These are phyloP conservation scores for Sporothrix humicola DNA, from an alignment of 2,329 filamentous ascomycete species.

Conservation along the genomic window DNA sequence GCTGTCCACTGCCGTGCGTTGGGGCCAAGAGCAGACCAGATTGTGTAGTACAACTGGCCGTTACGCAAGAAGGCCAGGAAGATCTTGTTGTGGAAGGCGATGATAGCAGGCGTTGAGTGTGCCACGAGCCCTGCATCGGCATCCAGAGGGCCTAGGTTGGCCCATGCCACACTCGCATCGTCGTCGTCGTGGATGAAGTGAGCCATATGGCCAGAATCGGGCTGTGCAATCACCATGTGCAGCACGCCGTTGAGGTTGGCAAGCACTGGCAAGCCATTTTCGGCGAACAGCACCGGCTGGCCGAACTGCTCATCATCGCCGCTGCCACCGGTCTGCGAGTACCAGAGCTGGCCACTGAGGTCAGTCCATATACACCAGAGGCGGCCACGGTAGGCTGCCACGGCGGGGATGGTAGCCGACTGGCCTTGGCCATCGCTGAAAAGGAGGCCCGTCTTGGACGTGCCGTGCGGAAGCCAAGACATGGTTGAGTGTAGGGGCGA, in stretches of 20 bases:
- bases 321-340: slow-evolving; percentile 41
- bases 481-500: slow-evolving; percentile 26
- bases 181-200: slow-evolving; percentile 46
- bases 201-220: slow-evolving; percentile 41
- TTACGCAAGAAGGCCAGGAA: slow-evolving; percentile 44
- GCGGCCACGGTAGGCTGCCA: slow-evolving; percentile 46
- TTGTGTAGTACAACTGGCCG: slow-evolving; percentile 42
- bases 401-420: slow-evolving; percentile 45
- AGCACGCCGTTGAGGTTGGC: slow-evolving; percentile 46
- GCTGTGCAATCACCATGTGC: slow-evolving; percentile 44
- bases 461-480: slow-evolving; percentile 45
- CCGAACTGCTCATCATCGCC: slow-evolving; percentile 42
- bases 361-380: slow-evolving; percentile 48
- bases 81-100: slow-evolving; percentile 47
- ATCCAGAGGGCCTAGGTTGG: slow-evolving; percentile 40
- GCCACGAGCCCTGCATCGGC: slow-evolving; percentile 39
- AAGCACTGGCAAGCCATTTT: slow-evolving; percentile 44
- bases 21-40: slow-evolving; percentile 40
- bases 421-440: slow-evolving; percentile 41
- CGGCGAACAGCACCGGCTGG: slow-evolving; percentile 41
- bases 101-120: slow-evolving; percentile 42
- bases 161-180: slow-evolving; percentile 40
- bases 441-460: slow-evolving; percentile 41
- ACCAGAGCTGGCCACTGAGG: slow-evolving; percentile 45
- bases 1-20: slow-evolving; percentile 37